These are phyloP conservation scores for Podospora pseudocomata DNA, from an alignment of 495 filamentous ascomycete genomes.

Conservation along the genomic window DNA sequence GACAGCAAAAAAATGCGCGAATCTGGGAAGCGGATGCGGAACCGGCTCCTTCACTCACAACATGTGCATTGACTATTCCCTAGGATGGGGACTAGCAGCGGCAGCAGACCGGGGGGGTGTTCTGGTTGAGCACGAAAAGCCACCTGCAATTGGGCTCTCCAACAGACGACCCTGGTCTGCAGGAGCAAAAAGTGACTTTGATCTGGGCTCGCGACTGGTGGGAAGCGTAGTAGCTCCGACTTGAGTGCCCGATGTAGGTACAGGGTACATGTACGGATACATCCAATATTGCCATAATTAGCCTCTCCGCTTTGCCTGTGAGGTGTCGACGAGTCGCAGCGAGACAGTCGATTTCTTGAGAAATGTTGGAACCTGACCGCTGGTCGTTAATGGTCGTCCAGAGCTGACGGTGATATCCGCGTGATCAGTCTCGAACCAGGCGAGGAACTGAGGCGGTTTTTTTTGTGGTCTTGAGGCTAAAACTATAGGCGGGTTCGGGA, in stretches of 20 bases:
- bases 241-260: conserved; percentile 5
- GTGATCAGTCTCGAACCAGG: neutral
- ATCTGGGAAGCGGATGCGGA: conserved; percentile 11
- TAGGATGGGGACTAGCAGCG: conserved; percentile 21
- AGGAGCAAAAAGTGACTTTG: conserved; percentile 31
- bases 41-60: conserved; percentile 19
- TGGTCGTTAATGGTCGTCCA: neutral
- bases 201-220: conserved; percentile 29
- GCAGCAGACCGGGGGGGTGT: conserved; percentile 19
- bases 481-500: neutral
- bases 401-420: conserved; percentile 2
- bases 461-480: neutral
- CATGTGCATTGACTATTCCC: conserved; percentile 30
- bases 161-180: conserved; percentile 22
- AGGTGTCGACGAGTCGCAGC: conserved; percentile 23
- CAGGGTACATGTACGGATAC: conserved; percentile 30
- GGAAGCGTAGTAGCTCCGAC: conserved; percentile 21
- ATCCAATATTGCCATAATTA: conserved; percentile 42
- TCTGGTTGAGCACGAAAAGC: conserved; percentile 21
- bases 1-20: conserved; percentile 7
- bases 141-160: conserved; percentile 14
- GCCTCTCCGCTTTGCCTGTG: conserved; percentile 26
- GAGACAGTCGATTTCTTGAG: conserved; percentile 6
- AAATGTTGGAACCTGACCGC: neutral
- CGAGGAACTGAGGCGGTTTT: conserved; percentile 2